Percentiles rank a stretch among this genome's conserved stretches.
These are phyloP conservation scores for Apiotrichum sp. DNA, from an alignment of 1,284 basidiomycete genomes.

Conservation along the genomic window DNA sequence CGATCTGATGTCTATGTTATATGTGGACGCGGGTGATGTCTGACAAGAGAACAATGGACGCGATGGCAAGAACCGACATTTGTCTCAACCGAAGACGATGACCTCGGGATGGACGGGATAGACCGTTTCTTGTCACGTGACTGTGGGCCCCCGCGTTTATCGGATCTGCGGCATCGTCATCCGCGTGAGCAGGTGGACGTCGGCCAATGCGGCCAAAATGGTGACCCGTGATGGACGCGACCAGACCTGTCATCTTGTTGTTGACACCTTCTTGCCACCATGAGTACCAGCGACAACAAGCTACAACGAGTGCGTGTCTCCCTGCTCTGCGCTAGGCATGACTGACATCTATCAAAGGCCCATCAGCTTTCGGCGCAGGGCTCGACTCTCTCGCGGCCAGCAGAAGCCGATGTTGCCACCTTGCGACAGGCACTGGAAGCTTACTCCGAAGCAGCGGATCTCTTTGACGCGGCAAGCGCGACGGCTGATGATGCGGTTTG, in stretches of 20 bases:
- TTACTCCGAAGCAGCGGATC: slow-evolving; percentile 35
- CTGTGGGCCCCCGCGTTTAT: too few species aligned
- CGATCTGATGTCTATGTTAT: too few species aligned
- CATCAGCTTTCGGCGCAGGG: slow-evolving; percentile 42
- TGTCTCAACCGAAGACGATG: too few species aligned
- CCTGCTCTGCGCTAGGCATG: background rate
- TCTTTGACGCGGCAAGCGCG: slow-evolving; percentile 29
- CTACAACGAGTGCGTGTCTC: slow-evolving; percentile 15
- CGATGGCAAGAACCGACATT: too few species aligned
- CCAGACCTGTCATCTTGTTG: background rate
- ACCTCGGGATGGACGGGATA: too few species aligned
- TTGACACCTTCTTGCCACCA: slow-evolving; percentile 1
- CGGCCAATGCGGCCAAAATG: too few species aligned
- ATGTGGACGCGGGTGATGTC: too few species aligned
- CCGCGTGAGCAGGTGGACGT: too few species aligned
- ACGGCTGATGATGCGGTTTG: slow-evolving; percentile 8
- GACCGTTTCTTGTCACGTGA: too few species aligned
- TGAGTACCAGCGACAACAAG: slow-evolving; percentile 16
- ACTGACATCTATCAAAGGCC: slow-evolving; percentile 25
- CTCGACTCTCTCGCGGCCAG: slow-evolving; percentile 21
- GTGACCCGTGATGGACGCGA: too few species aligned
- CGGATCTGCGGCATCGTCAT: too few species aligned
- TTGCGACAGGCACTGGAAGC: slow-evolving; percentile 26
- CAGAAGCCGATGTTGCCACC: slow-evolving; percentile 12
- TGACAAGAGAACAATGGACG: too few species aligned